Evolutionary conservation across 495 filamentous ascomycete genomes (phyloP).

Genomic region (Choiromyces venosus): DNA sequence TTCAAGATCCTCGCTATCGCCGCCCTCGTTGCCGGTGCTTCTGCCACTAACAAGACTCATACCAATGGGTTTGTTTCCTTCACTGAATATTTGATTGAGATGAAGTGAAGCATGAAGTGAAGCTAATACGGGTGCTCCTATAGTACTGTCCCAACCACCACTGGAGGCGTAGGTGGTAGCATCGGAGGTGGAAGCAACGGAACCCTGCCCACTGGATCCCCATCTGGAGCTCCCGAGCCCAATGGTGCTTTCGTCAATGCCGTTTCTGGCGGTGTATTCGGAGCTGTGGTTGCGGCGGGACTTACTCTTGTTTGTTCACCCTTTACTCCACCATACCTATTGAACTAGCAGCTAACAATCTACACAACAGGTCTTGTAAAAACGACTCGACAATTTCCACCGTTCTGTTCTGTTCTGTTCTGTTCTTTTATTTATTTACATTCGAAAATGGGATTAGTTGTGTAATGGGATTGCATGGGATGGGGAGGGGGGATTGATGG

Average conservation of each 20-base stretch:
- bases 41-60: slow-evolving; percentile 30
- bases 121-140: slow-evolving; percentile 16
- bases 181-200: slow-evolving; percentile 3
- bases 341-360: not conserved
- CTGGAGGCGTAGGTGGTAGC: not conserved
- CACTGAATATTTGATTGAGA: not conserved
- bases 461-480: not conserved
- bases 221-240: slow-evolving; percentile 7
- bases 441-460: not conserved
- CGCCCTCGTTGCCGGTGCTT: slow-evolving; percentile 40
- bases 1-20: slow-evolving; percentile 38
- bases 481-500: too few relatives aligned
- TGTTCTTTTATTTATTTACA: not conserved
- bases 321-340: not conserved
- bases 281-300: slow-evolving; percentile 40
- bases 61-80: slow-evolving; percentile 20
- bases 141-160: slow-evolving; percentile 13
- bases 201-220: slow-evolving; percentile 7
- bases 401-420: too few relatives aligned
- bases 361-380: not conserved
- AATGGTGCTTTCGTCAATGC: slow-evolving; percentile 36
- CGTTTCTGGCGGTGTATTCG: slow-evolving; percentile 40
- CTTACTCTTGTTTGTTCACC: slow-evolving; percentile 32
- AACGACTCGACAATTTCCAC: not conserved
- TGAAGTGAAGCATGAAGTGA: too few relatives aligned